Conservation (phyloP, 2,329 filamentous ascomycete genomes). For the Arthrinium phaeospermum region DNA sequence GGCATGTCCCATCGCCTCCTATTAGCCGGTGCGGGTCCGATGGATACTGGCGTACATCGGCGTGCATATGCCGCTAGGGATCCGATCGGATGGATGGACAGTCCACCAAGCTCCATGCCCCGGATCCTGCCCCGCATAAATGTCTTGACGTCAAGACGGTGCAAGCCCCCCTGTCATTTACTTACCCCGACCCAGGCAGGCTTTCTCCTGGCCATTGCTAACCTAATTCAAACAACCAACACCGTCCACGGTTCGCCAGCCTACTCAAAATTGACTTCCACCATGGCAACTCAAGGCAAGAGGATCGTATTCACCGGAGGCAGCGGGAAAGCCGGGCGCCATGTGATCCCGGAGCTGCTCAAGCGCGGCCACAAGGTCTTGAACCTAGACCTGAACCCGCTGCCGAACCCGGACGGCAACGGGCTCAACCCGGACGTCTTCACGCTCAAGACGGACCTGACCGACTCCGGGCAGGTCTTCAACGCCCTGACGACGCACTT, state of each 20-base stretch:
- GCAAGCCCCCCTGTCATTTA: background rate
- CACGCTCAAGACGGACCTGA: slow-evolving; percentile 43
- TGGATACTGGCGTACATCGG: background rate
- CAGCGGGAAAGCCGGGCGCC: slow-evolving; percentile 42
- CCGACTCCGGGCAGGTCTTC: slow-evolving; percentile 44
- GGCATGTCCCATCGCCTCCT: background rate
- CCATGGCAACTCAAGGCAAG: slow-evolving; percentile 27
- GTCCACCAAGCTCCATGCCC: background rate
- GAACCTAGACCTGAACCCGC: slow-evolving; percentile 42
- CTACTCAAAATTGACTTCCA: background rate
- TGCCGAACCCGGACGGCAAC: slow-evolving; percentile 29
- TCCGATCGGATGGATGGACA: background rate
- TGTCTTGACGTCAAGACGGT: slow-evolving; percentile 3
- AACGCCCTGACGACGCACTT: slow-evolving; percentile 54
- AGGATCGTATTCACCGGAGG: slow-evolving; percentile 43
- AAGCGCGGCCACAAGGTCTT: slow-evolving; percentile 41
- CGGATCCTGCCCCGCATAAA: background rate
- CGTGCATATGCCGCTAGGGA: background rate
- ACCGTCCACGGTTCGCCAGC: background rate
- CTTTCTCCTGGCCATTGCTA: background rate
- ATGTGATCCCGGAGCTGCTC: slow-evolving; percentile 41
- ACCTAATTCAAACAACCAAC: background rate
- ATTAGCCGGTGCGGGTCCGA: background rate
- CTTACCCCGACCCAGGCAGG: background rate
- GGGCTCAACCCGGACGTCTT: slow-evolving; percentile 34